phyloP scores from a whole-genome alignment of 1,284 basidiomycete genomes.

The Gastroboletus turbinatus region DNA sequence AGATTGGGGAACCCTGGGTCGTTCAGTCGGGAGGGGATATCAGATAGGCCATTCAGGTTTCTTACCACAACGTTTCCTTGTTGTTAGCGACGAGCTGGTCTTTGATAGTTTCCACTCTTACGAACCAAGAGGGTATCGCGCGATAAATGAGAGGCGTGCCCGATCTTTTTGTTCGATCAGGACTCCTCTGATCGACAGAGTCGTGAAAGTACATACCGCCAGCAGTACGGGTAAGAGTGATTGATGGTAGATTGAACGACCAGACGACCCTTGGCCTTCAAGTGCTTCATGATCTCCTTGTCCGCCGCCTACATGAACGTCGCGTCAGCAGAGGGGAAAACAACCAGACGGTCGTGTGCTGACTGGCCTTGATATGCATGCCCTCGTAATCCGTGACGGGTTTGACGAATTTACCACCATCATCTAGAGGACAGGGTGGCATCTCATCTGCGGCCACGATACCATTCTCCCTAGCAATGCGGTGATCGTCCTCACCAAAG shows the following conservation, averaged over 20 bases:
- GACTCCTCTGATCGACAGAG: not conserved
- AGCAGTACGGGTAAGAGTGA: constrained; percentile 97
- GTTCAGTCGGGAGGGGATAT: not conserved
- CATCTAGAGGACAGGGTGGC: constrained; percentile 96
- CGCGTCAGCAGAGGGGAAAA: constrained; percentile 1
- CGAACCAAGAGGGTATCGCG: constrained; percentile 96
- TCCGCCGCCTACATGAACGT: constrained; percentile 72
- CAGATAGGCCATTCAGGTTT: not conserved
- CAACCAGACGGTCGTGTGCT: not conserved
- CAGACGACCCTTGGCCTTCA: constrained; percentile 87
- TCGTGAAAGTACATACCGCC: constrained; percentile 60
- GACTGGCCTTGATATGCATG: constrained; percentile 82
- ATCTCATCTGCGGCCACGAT: constrained; percentile 84
- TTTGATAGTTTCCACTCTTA: constrained; percentile 83
- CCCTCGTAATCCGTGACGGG: constrained; percentile 92
- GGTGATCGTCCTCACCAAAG: constrained; percentile 99
- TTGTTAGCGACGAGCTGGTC: constrained; percentile 92
- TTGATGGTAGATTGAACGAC: constrained; percentile 86
- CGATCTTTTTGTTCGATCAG: constrained; percentile 49
- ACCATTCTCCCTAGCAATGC: constrained; percentile 84
- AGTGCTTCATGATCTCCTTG: constrained; percentile 88
- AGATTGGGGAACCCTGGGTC: constrained; percentile 79
- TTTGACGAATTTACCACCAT: constrained; percentile 83
- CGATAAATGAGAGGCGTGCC: constrained; percentile 96
- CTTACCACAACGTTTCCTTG: constrained; percentile 85